Evolutionary conservation across 1,284 basidiomycete species (phyloP).

Genomic region (Coniferiporia weirii): DNA sequence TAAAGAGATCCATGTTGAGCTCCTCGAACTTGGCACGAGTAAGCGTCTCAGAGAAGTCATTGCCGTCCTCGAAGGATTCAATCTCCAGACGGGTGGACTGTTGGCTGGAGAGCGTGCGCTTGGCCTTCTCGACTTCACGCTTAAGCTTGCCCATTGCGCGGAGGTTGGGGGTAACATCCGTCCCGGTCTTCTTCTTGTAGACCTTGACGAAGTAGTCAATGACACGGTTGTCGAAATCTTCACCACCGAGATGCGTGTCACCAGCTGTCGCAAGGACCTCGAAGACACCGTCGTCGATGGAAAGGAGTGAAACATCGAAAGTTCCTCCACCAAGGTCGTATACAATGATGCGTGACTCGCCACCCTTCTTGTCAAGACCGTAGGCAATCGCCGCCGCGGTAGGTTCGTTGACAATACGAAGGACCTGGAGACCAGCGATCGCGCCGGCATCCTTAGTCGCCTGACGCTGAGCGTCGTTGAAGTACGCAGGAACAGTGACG

Average conservation of each 20-base stretch:
- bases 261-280: constrained; percentile 97
- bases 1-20: constrained; percentile 97
- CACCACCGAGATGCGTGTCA: constrained; percentile 98
- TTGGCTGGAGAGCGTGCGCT: constrained; percentile 88
- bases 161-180: constrained; percentile 83
- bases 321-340: constrained; percentile 99
- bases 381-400: constrained; percentile 98
- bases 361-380: constrained; percentile 94
- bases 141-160: constrained; percentile 95
- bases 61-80: constrained; percentile 88
- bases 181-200: constrained; percentile 94
- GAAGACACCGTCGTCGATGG: constrained; percentile 97
- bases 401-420: constrained; percentile 99
- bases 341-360: constrained; percentile 94
- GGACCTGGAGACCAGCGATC: constrained; percentile 92
- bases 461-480: constrained; percentile 99
- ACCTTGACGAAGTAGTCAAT: constrained; percentile 89
- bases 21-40: constrained; percentile 99
- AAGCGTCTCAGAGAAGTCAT: constrained; percentile 95
- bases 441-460: constrained; percentile 98
- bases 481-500: constrained; percentile 97
- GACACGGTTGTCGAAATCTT: constrained; percentile 97
- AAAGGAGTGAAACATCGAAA: constrained; percentile 97
- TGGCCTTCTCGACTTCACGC: constrained; percentile 98
- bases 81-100: constrained; percentile 72